A percentile compares a stretch with the other conserved stretches of the same genome.
These are phyloP conservation scores for Penicillium brevicompactum DNA, from an alignment of 2,329 filamentous ascomycete species.

Conservation along the genomic window DNA sequence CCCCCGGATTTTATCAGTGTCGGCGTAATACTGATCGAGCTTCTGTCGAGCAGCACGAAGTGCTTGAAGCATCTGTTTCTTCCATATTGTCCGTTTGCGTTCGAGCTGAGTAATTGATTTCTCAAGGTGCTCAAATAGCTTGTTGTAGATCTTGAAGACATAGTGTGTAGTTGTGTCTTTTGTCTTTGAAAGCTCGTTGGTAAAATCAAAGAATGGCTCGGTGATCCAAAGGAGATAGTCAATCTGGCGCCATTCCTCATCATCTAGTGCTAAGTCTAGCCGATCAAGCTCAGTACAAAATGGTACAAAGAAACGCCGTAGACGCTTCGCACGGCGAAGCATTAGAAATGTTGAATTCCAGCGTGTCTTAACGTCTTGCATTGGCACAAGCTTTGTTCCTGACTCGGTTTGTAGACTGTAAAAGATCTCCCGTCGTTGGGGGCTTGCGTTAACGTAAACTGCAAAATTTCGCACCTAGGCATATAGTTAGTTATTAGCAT, in stretches of 20 bases:
- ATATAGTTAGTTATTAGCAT: too few relatives aligned
- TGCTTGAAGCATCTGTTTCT: neutral
- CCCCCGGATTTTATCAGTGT: neutral
- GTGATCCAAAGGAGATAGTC: slow-evolving; percentile 21
- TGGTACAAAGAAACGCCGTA: slow-evolving; percentile 1
- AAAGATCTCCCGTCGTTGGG: slow-evolving; percentile 5
- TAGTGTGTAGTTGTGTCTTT: neutral
- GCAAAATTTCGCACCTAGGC: slow-evolving; percentile 3
- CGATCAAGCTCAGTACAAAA: slow-evolving; percentile 1
- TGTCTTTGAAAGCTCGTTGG: neutral
- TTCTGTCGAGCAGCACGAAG: neutral
- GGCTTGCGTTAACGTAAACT: slow-evolving; percentile 9
- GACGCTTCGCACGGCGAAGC: slow-evolving; percentile 3
- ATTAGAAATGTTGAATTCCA: slow-evolving; percentile 19
- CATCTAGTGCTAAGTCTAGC: neutral
- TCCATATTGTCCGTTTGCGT: neutral
- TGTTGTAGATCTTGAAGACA: neutral
- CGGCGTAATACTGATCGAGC: neutral
- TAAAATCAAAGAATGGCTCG: slow-evolving; percentile 19
- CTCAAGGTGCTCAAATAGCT: neutral
- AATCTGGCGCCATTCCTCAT: slow-evolving; percentile 9
- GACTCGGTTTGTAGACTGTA: slow-evolving; percentile 1
- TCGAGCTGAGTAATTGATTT: neutral
- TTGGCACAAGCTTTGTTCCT: slow-evolving; percentile 9
- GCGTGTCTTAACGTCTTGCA: slow-evolving; percentile 13